phyloP scores from a whole-genome alignment of 2,329 filamentous ascomycete genomes.

The Sarocladiaceae sp. region DNA sequence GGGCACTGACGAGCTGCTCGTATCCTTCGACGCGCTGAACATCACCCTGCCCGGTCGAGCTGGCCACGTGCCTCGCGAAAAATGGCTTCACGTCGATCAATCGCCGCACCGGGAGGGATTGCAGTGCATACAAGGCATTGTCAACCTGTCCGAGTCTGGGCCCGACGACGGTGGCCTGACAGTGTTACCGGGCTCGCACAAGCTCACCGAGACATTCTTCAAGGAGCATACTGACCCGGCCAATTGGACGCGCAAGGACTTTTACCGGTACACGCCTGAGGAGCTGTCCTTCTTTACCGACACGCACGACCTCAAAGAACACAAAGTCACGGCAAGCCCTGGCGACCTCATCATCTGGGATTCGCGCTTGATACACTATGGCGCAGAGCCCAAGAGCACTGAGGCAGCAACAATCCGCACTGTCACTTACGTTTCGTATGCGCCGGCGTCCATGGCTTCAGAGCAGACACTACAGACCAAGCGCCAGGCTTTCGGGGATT shows the following conservation, averaged over 20 bases:
- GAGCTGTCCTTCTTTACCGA: conserved; percentile 13
- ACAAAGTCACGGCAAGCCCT: conserved; percentile 17
- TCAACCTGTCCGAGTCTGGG: conserved; percentile 17
- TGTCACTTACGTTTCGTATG: conserved; percentile 32
- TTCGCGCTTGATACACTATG: conserved; percentile 41
- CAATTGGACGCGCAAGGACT: conserved; percentile 23
- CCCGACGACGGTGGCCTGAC: conserved; percentile 15
- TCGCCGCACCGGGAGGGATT: no score
- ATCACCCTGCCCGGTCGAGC: no score
- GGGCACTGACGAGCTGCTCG: no score
- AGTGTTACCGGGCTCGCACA: conserved; percentile 19
- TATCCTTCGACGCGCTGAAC: no score
- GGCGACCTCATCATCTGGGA: conserved; percentile 37
- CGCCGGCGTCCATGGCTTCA: conserved; percentile 30
- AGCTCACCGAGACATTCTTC: conserved; percentile 17
- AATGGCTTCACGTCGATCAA: no score
- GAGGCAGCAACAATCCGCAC: no score
- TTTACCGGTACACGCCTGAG: background rate
- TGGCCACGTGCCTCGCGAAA: no score
- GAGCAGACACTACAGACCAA: conserved; percentile 21
- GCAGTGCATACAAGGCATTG: conserved; percentile 22
- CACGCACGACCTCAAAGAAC: conserved; percentile 13
- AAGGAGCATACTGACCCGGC: conserved; percentile 10
- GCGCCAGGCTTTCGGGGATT: conserved; percentile 21
- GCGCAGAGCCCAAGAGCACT: no score